Evolutionary conservation across 208 protist species (phyloP), one percentile per base, ranked within the genome.

Genomic region (Trypanosomatidae sp.): DNA sequence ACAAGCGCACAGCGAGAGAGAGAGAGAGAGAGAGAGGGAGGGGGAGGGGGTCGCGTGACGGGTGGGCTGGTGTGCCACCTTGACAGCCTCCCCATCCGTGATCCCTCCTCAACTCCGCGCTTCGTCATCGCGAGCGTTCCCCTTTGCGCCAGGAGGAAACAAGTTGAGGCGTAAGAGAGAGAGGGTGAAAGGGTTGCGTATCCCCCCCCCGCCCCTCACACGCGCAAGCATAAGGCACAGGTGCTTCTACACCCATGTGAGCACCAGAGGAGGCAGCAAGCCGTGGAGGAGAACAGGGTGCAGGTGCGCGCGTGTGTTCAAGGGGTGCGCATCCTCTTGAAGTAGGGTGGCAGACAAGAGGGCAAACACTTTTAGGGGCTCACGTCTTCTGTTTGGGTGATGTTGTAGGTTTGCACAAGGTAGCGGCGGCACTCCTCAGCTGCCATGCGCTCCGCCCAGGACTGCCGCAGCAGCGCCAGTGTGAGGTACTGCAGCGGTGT

Each of bases 381-480:
- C 13, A 25, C 12, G n/a, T 22, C 33, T 28, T 77, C 65, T 1
- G 66, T 62, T 41, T 80, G 80, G 2, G 79, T 87, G 64, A 91
- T 87, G 68, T 84, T 62, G 59, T 79, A 88, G 10, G 78, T 71
- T 30, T 77, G 28, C 15, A 88, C 77, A 15, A 91, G 64, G 60
- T 79, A 85, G 10, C 67, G 75, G 7, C 83, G 78, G 66, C 88
- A 95, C 62, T 83, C 76, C 41, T 78, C 86, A 8, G 88, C 88
- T 9, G 88, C 93, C 86, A 89, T 91, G 19, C 91, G 83, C 64
- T 83, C 73, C 15, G n/a, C 41, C 60, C 72, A 74, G 47, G 88
- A 73, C 28, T 73, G 68, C 25, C 46, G 55, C 36, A 95, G 77
- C 44, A 95, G 71, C 62, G 81, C 82, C 22, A 79, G 69, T 19